Percentiles rank a stretch among this genome's conserved stretches.
Conservation (phyloP, 2,329 filamentous ascomycete genomes). For the Colletotrichum sp. region DNA sequence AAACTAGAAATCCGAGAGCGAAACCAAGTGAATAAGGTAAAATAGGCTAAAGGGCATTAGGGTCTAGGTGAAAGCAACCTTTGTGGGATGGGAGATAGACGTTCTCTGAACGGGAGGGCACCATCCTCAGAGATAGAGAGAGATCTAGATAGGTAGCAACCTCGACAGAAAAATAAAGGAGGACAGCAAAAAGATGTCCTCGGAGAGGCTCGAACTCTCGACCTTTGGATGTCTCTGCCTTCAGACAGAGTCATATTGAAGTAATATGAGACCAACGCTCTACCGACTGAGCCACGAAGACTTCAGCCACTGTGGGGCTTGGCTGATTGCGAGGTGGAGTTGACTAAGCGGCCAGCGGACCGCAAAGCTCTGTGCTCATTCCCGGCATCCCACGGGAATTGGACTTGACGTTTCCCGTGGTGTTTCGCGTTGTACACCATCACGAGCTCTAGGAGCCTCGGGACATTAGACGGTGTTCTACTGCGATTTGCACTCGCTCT, state of each 20-base stretch:
- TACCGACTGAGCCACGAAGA: constrained; percentile 20
- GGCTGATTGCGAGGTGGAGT: fast-evolving
- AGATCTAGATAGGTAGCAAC: not conserved
- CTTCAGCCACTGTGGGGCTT: not conserved
- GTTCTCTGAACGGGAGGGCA: not conserved
- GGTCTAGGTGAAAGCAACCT: not conserved
- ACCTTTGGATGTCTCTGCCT: constrained; percentile 17
- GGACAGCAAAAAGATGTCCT: constrained; percentile 3
- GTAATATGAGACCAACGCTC: constrained; percentile 21
- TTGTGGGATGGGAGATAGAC: not conserved
- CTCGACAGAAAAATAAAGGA: fast-evolving
- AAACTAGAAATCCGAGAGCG: not conserved
- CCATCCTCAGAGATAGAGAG: not conserved
- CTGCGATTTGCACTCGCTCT: not conserved
- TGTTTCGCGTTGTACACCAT: not conserved
- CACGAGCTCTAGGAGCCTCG: not conserved
- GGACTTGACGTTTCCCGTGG: not conserved
- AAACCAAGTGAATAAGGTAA: not conserved
- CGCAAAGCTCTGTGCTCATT: not conserved
- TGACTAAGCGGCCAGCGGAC: not conserved
- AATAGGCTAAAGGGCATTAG: not conserved
- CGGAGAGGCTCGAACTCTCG: constrained; percentile 19
- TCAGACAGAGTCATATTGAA: not conserved
- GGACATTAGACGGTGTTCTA: not conserved
- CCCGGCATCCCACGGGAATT: not conserved